Base-by-base conservation (phyloP, 345 rosid genomes). In the Eucalyptus albens region DNA sequence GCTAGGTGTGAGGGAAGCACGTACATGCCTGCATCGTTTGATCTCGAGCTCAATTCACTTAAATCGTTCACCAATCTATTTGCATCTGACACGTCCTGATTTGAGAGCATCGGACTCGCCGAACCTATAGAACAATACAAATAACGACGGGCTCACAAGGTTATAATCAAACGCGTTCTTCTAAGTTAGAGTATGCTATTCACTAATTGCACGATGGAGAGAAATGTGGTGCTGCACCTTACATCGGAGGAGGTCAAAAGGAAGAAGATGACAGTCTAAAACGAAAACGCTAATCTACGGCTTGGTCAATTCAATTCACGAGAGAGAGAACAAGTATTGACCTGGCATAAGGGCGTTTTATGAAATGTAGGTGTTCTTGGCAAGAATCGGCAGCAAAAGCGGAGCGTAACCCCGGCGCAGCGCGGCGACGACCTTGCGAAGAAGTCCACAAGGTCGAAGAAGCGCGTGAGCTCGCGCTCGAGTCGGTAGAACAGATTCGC, bases 271-370 rank as follows among this genome's bases (percentile, higher is more conserved):
- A 26, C 40, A 37, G 27, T 40, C 27, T 17, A 5, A 72, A 72
- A 37, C 1, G 45, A 37, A 72, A 22, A 37, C 83, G 26, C 83
- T 3, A 19, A 21, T 77, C 87, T 6, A 85, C 77, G 22, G 42
- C 53, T 55, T 44, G 80, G 65, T 56, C 51, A 60, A 47, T 80
- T 16, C 33, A 12, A 55, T n/a, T 44, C 31, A 72, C 60, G n/a
- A 37, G 59, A 59, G 89, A 56, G 27, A 59, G 50, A 62, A 80
- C 88, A 88, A 56, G 90, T n/a, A 87, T n/a, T 15, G 69, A 97
- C 99, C 40, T 93, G 99, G 99, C 98, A 98, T 96, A 89, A 98
- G 96, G 85, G 99, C 99, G 91, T 98, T 98, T 94, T 98, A 98
- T 42, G 99, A 98, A 88, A 96, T 94, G 95, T 97, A 95, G 89